Percentiles rank a stretch among this genome's conserved stretches.
Conservation (phyloP, 352 stramenopile species). For the Pythium coloratum region DNA sequence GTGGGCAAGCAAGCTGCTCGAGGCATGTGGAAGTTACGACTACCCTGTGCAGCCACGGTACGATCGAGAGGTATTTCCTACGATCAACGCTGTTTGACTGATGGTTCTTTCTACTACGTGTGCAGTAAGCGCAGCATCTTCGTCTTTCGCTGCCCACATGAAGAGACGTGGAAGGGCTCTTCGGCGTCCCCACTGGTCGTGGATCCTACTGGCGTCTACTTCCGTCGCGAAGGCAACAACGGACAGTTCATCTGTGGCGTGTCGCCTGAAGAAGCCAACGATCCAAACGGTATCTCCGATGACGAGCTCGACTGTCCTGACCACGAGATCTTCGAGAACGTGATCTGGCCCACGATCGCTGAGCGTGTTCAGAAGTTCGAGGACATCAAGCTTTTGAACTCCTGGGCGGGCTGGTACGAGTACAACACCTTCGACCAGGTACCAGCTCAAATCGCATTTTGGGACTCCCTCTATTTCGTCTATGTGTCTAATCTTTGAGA, state of each 20-base stretch:
- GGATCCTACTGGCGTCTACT: conserved; percentile 78
- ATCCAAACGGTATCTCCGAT: conserved; percentile 57
- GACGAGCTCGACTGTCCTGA: conserved; percentile 74
- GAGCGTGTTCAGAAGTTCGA: conserved; percentile 75
- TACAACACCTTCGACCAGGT: conserved; percentile 88
- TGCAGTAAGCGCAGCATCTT: conserved; percentile 75
- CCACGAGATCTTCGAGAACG: conserved; percentile 69
- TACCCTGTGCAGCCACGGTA: conserved; percentile 72
- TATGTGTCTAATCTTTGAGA: background rate
- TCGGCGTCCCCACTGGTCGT: conserved; percentile 70
- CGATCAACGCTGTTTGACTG: background rate
- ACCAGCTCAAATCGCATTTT: background rate
- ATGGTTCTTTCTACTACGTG: background rate
- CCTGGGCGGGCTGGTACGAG: conserved; percentile 85
- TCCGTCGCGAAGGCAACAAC: conserved; percentile 65
- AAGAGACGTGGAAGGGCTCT: conserved; percentile 72
- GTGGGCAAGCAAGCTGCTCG: conserved; percentile 69
- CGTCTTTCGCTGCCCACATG: conserved; percentile 70
- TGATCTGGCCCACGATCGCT: conserved; percentile 83
- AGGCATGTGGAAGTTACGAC: conserved; percentile 66
- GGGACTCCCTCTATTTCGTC: background rate
- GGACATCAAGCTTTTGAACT: conserved; percentile 73
- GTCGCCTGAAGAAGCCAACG: conserved; percentile 56
- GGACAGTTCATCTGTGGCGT: conserved; percentile 77
- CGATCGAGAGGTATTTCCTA: background rate